Evolutionary conservation across 2,329 filamentous ascomycete species (phyloP).

Genomic region (Hyphodiscus sp.): DNA sequence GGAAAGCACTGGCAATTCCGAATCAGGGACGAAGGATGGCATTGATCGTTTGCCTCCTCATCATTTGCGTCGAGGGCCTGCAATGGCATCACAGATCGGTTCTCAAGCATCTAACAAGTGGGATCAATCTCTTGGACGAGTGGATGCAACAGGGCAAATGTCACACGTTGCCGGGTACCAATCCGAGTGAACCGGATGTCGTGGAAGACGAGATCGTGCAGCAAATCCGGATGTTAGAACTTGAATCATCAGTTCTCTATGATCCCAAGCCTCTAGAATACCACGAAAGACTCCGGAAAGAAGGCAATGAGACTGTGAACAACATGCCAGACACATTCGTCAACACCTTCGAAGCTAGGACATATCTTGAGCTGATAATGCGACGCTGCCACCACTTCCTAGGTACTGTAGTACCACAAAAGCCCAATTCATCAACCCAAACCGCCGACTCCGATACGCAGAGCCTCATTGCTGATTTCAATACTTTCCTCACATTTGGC

Average conservation of each 20-base stretch:
- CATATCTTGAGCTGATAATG: conserved; percentile 2
- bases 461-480: not conserved
- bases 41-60: conserved; percentile 3
- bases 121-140: conserved; percentile 3
- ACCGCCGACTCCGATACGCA: not conserved
- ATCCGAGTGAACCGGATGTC: not conserved
- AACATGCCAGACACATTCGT: conserved; percentile 1
- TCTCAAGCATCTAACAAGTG: not conserved
- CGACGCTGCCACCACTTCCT: not conserved
- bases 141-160: conserved; percentile 1
- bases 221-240: conserved; percentile 2
- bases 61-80: conserved; percentile 6
- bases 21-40: conserved; percentile 1
- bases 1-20: not conserved
- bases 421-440: not conserved
- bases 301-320: not conserved
- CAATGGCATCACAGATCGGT: conserved; percentile 5
- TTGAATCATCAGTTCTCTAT: not conserved
- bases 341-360: conserved; percentile 1
- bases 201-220: conserved; percentile 4
- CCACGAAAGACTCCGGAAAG: not conserved
- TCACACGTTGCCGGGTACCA: not conserved
- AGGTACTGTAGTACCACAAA: not conserved
- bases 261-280: not conserved
- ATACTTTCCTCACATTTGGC: not conserved